Evolutionary conservation across 257 asterid species (phyloP), one percentile per base, ranked within the genome.

Genomic region (Buddleja alternifolia): DNA sequence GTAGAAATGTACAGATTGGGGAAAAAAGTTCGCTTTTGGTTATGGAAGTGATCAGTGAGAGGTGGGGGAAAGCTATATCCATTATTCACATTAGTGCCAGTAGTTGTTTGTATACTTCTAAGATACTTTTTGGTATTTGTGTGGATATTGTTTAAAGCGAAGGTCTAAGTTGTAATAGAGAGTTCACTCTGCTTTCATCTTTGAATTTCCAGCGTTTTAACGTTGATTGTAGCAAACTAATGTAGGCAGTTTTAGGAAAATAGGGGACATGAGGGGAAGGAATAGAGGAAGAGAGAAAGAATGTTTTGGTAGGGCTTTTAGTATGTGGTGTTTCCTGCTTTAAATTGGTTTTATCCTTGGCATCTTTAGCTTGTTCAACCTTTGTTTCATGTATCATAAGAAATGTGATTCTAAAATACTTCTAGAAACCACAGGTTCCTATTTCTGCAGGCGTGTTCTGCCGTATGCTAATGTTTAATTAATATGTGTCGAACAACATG

Each of bases 251-350:
- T 39, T 36, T 23, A 16, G 50, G 44, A 51, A 10, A 58, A 72
- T 67, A 24, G 24, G 56, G 47, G 68, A 51, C 19, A 12, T 61
- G 41, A 58, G 73, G 51, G 65, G 39, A 63, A 57, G 52, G 69
- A 63, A 47, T 40, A 12, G 75, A 68, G 60, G 50, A 63, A 66
- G 72, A 51, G 48, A n/a, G 64, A 25, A 29, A 37, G 53, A 23
- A 36, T 62, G 34, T 23, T 9, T 60, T 14, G 4, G 11, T 39
- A 36, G 63, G 15, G 37, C 5, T 51, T 66, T 34, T 25, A 42
- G 70, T 61, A 44, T 61, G 34, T 21, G 17, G 48, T 71, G 65
- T 17, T 58, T 47, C 34, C 45, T 16, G 3, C 41, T 11, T 41
- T 29, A 36, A n/a, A 0, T 9, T 23, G 41, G 10, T 19, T 20